Conservation (phyloP, 352 stramenopile genomes). For the Elongisporangium anandrum region DNA sequence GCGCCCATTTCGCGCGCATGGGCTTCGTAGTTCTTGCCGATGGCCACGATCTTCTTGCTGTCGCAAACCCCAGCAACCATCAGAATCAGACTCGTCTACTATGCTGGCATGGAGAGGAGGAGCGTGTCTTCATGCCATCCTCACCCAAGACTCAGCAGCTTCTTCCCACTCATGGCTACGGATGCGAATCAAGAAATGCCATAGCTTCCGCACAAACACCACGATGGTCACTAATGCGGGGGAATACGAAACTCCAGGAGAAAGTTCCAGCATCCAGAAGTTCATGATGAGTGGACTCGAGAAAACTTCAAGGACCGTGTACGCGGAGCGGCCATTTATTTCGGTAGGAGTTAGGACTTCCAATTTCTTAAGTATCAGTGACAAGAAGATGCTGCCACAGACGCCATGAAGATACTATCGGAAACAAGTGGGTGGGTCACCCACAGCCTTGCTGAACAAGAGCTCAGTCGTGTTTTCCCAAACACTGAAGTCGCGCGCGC, state of each 20-base stretch:
- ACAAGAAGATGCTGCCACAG: no score
- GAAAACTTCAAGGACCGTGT: background rate
- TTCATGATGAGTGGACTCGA: background rate
- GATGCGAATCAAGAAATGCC: background rate
- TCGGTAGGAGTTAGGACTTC: no score
- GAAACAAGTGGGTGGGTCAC: no score
- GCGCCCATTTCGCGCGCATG: slow-evolving; percentile 80
- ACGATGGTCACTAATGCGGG: background rate
- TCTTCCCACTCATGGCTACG: background rate
- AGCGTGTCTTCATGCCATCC: no score
- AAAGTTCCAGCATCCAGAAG: background rate
- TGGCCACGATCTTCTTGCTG: slow-evolving; percentile 81
- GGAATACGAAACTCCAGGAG: background rate
- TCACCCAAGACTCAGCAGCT: background rate
- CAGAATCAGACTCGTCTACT: background rate
- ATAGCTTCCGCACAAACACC: background rate
- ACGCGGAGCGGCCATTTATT: no score
- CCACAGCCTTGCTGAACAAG: no score
- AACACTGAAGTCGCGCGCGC: no score
- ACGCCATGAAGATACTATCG: no score
- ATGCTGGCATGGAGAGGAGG: background rate
- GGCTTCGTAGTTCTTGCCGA: slow-evolving; percentile 85
- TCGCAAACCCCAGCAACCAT: background rate
- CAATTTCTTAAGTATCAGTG: no score
- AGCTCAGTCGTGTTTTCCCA: no score